Percentiles rank a stretch among this genome's conserved stretches.
These are phyloP conservation scores for Cymbopogon citratus DNA, from an alignment of 176 grass and related monocot species.

Conservation along the genomic window DNA sequence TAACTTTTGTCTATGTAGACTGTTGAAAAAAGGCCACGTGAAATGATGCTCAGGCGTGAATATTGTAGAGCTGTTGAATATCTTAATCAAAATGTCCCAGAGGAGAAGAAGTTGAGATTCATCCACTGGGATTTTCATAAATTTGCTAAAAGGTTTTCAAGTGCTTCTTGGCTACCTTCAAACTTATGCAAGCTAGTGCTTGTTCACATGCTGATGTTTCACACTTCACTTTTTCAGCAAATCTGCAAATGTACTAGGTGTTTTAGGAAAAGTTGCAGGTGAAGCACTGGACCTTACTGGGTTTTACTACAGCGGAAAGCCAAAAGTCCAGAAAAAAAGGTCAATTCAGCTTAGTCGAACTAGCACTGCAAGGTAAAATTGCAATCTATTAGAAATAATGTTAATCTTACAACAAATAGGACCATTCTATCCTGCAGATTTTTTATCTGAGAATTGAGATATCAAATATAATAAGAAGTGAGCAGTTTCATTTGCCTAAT, in stretches of 20 bases:
- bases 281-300: slow-evolving; percentile 85
- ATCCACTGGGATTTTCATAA: slow-evolving; percentile 99
- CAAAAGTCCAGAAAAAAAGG: slow-evolving; percentile 57
- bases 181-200: background rate
- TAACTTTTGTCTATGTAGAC: slow-evolving; percentile 51
- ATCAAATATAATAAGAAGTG: slow-evolving; percentile 17
- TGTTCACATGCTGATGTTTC: slow-evolving; percentile 37
- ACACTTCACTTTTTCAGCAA: slow-evolving; percentile 49
- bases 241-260: slow-evolving; percentile 90
- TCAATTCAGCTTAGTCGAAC: slow-evolving; percentile 56
- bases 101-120: slow-evolving; percentile 84
- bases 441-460: background rate
- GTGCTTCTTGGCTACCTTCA: slow-evolving; percentile 16
- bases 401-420: background rate
- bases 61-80: slow-evolving; percentile 86
- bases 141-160: slow-evolving; percentile 87
- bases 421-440: background rate
- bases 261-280: slow-evolving; percentile 87
- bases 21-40: slow-evolving; percentile 97
- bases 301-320: slow-evolving; percentile 91
- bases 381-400: slow-evolving; percentile 26
- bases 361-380: slow-evolving; percentile 70
- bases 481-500: background rate
- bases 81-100: slow-evolving; percentile 89
- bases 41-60: slow-evolving; percentile 99